Base-by-base conservation (phyloP, 1,284 basidiomycete genomes). In the Cryptococcus hybrid region DNA sequence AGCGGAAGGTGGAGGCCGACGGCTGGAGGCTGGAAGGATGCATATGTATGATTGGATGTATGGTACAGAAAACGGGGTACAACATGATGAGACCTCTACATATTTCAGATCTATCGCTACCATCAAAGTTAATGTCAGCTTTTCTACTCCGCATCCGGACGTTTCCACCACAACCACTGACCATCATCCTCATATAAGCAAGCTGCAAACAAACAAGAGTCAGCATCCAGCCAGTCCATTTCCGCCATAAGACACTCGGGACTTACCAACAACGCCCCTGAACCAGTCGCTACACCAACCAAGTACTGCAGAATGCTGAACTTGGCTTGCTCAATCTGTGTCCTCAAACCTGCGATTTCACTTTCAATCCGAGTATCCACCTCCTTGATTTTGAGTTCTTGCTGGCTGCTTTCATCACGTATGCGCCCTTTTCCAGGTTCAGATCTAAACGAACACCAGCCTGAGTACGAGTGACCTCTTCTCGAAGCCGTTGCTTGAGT, bases 341-440 rank as follows among this genome's bases (percentile, higher is more conserved):
- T 96, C 51, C 92, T 81, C 53, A 98, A 76, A 5, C 87, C 86
- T 2, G 93, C 92, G 71, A 98, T 98, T 79, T 98, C 95, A 71
- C 90, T 89, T 79, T 99, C 95, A 68, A 99, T 98, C 67, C 92
- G 81, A 2, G 95, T 98, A 70, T 99, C 95, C 11, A 98, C 93
- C 77, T 99, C 96, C 77, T 94, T 94, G 75, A 99, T 92, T 84
- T 98, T 98, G 61, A 96, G 82, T 69, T 96, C 94, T 70, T 98
- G 92, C 47, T 88, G 86, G 57, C 87, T 88, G 59, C 87, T 88
- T 80, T 99, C 94, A 71, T 99, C 94, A 46, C 96, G 81, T 81
- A 98, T 92, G 44, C 95, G 83, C 61, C 82, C 79, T 99, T 99
- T 80, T 99, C 95, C 24, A 99, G 81, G 78, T 99, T 99, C 59